A percentile compares a stretch with the other conserved stretches of the same genome.
Conservation (phyloP, 352 stramenopile genomes). For the Thraustochytrium striatum region DNA sequence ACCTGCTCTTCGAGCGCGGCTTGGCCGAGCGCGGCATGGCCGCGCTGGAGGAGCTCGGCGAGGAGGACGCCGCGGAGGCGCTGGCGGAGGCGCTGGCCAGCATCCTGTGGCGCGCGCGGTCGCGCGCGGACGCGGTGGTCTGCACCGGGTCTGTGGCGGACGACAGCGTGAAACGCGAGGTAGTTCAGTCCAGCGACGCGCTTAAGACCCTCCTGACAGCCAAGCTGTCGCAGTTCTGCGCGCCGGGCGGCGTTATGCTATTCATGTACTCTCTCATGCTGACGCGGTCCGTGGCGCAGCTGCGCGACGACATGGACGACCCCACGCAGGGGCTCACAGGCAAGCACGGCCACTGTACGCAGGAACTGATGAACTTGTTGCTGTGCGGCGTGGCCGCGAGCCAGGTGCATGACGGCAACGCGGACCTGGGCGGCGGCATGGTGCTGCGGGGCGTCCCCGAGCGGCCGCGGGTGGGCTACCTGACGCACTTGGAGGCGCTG, state of each 20-base stretch:
- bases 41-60: neutral
- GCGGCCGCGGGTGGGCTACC: constrained; percentile 66
- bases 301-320: constrained; percentile 72
- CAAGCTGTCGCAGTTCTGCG: constrained; percentile 54
- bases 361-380: constrained; percentile 78
- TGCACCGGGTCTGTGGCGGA: neutral
- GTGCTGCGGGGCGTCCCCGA: constrained; percentile 63
- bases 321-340: constrained; percentile 60
- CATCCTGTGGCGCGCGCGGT: constrained; percentile 36
- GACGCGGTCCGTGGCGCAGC: constrained; percentile 58
- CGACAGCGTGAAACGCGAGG: neutral
- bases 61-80: constrained; percentile 3
- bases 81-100: constrained; percentile 10
- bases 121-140: neutral
- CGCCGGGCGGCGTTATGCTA: constrained; percentile 62
- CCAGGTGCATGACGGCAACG: constrained; percentile 73
- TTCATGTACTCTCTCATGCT: constrained; percentile 58
- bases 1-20: constrained; percentile 60
- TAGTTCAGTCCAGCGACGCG: constrained; percentile 20
- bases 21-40: neutral
- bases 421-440: constrained; percentile 67
- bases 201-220: constrained; percentile 34
- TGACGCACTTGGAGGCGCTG: constrained; percentile 73
- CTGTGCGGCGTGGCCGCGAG: constrained; percentile 69
- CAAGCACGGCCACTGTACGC: constrained; percentile 70